Base-by-base conservation (phyloP, 495 filamentous ascomycete species). In the Letharia lupina region DNA sequence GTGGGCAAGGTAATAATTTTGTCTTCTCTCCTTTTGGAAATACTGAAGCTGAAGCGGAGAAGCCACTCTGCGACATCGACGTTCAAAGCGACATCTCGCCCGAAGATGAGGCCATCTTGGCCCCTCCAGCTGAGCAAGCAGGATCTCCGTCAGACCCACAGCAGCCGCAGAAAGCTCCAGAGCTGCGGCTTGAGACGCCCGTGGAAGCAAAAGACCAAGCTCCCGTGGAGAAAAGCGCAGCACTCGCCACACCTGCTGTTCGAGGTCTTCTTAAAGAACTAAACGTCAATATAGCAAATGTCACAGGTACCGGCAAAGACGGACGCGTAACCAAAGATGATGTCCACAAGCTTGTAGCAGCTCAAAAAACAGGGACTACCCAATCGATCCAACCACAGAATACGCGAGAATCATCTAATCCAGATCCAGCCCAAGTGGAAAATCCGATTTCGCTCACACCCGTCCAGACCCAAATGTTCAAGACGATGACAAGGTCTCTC, bases 301-400 rank as follows among this genome's bases (percentile, higher is more conserved):
- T 99, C 42, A 75, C 77, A 48, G 95, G 95, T 50, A 93, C 92
- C 4, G 95, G 95, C 31, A 97, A 89, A 73, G 92, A 95, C 69
- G 95, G 95, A 23, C 82, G 95, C 35, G 91, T 99, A 2, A 70
- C 89, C 64, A 98, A 98, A 76, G 93, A 97, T 74, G 95, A 99
- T 74, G 86, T 99, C n/a, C 82, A 91, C 68, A 86, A 81, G 62
- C 91, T 89, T 73, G 78, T 83, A 35, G 73, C 73, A 69, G 62
- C 60, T 62, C 69, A 73, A 72, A 72, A 78, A 42, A 35, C 60
- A 47, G 48, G 59, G 41, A 11, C 62, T 42, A 39, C 65, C 18
- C 39, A 65, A 50, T 50, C 67, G 54, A 33, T 63, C 45, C 39
- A n/a, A 60, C 54, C 60, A 44, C 59, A 71, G 48, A 41, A 73